Conservation (phyloP, 2,329 filamentous ascomycete species). For the Botrytis fragariae region DNA sequence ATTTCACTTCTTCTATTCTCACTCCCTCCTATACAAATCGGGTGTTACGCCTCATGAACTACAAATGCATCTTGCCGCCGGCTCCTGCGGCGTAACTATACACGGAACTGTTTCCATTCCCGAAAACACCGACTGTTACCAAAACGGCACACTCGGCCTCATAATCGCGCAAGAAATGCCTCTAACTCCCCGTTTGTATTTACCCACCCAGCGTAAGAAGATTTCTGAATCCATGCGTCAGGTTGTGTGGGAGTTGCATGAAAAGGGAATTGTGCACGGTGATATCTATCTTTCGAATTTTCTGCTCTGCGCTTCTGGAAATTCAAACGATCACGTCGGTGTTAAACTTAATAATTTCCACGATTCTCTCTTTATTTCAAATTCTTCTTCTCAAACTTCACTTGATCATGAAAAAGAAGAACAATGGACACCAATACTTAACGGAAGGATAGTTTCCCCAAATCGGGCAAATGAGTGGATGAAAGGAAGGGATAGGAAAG, state of each 20-base stretch:
- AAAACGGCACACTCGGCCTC: background rate
- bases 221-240: background rate
- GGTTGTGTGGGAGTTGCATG: background rate
- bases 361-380: background rate
- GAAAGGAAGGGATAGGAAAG: background rate
- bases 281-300: background rate
- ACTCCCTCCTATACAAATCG: background rate
- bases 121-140: background rate
- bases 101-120: background rate
- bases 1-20: background rate
- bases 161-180: background rate
- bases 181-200: background rate
- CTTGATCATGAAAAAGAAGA: background rate
- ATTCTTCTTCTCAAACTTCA: background rate
- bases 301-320: background rate
- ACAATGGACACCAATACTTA: background rate
- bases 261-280: background rate
- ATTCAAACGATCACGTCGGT: background rate
- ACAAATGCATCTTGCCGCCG: background rate
- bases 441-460: background rate
- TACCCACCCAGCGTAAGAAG: background rate
- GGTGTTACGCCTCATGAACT: background rate
- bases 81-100: background rate
- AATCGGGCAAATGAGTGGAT: background rate
- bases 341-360: background rate